Evolutionary conservation across 1,284 basidiomycete genomes (phyloP), one percentile per base, ranked within the genome.

Genomic region (Ustilago crameri): DNA sequence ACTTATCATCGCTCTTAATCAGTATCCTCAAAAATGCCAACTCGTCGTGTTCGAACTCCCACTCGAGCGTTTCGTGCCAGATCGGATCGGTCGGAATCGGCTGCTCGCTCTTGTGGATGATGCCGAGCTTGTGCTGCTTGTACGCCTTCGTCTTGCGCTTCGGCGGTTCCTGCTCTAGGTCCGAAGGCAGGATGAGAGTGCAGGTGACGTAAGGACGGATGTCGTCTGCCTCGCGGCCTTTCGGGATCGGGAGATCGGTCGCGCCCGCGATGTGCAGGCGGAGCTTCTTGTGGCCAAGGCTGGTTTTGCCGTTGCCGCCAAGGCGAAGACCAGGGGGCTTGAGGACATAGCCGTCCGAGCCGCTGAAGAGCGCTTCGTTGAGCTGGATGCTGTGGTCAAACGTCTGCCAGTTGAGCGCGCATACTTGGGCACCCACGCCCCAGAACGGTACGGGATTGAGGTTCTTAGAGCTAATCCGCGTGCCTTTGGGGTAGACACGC

Each of bases 321-420:
- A 68, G 17, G 42, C 80, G 58, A 57, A 83, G 50, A 61, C 75
- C 27, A 82, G 71, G 55, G 3, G 86, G 89, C 70, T 89, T 89
- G 42, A 86, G 80, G 0, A 88, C 86, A 86, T 87, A 90, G 0
- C 89, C 89, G 4, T 83, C 78, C 2, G 86, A 87, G 0, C 87
- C 89, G 0, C 85, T 85, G 74, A 90, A 90, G 85, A 90, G 86
- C 0, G 86, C 89, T 75, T 89, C 89, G 65, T 89, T 89, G 35
- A 90, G 77, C 51, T 84, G 84, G 52, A 84, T 70, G 24, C 75
- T 74, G 15, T 53, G 51, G 53, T 79, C 80, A 52, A 77, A 82
- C 2, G 71, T 76, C 37, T 90, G 89, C 88, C 88, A 90, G 75
- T 90, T 90, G 41, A 90, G 81, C 27, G 88, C 87, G 7, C 86